Base-by-base conservation (phyloP, 2,329 filamentous ascomycete species). In the Botryotinia convoluta region DNA sequence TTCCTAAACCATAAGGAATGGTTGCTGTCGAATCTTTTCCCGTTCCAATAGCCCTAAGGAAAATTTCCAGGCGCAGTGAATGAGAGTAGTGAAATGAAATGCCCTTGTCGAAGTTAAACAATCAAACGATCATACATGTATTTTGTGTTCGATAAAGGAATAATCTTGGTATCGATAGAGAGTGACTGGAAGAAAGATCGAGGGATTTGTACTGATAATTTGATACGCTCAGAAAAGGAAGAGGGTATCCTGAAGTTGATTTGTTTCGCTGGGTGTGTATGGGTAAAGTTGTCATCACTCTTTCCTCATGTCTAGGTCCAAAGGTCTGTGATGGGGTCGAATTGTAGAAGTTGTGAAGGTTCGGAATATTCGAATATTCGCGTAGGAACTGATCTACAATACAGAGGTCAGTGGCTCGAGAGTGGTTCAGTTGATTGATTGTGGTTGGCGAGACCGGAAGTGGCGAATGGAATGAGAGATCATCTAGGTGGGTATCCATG, bases 381-480 rank as follows among this genome's bases (percentile, higher is more conserved):
- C 45, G 32, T 68, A 39, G 35, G 22, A 61, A 54, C 26, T 39
- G 63, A 67, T 68, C 45, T n/a, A 39, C 64, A 26, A n/a, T 42
- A 42, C 35, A 62, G 35, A 62, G 59, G 20, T 39, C 59, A 39
- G 59, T 37, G 59, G 59, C 59, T 61, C 35, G 59, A 51, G 20
- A 37, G 29, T 26, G 26, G 7, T 32, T 63, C 35, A 2, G 63
- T 32, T 9, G n/a, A 29, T 63, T 42, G 44, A 48, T 48, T 65
- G 29, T 45, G 42, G n/a, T 64, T 45, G 63, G 44, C 63, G 44
- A 67, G 63, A 67, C 32, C 44, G 32, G 48, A 68, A 68, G 65
- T 68, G 65, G 65, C 65, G 65, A 68, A 68, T 68, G 45, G 35
- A n/a, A 44, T 42, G 26, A 20, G 26, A 20, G 37, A n/a, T 42